Evolutionary conservation across 305 asterid species (phyloP).

Genomic region (Petunia hybrid): DNA sequence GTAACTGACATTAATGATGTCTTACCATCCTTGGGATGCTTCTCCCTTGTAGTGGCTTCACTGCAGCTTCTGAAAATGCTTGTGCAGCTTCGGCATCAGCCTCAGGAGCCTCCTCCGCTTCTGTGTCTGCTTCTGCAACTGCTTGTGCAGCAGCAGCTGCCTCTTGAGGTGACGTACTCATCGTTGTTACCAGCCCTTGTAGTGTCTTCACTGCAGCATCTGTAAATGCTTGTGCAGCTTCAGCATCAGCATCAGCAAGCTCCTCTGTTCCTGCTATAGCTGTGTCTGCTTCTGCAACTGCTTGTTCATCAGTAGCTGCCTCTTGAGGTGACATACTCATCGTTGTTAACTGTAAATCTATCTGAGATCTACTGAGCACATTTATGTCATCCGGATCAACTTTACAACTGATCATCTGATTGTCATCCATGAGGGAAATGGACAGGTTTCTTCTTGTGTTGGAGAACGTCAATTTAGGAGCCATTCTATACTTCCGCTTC

Average conservation of each 20-base stretch:
- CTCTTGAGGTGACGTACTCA: slow-evolving; percentile 87
- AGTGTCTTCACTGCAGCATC: slow-evolving; percentile 83
- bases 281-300: slow-evolving; percentile 96
- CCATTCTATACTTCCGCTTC: slow-evolving; percentile 76
- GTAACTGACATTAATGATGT: not conserved
- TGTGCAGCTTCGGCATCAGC: slow-evolving; percentile 97
- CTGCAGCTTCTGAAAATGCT: slow-evolving; percentile 91
- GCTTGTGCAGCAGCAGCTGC: slow-evolving; percentile 96
- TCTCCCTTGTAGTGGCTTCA: slow-evolving; percentile 73
- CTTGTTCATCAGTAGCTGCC: slow-evolving; percentile 91
- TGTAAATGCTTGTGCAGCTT: slow-evolving; percentile 92
- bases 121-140: slow-evolving; percentile 96
- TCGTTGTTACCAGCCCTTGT: slow-evolving; percentile 64
- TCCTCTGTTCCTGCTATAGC: slow-evolving; percentile 17
- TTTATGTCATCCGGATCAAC: slow-evolving; percentile 50
- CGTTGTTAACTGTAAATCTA: slow-evolving; percentile 71
- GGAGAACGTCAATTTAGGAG: slow-evolving; percentile 52
- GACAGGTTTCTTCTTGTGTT: slow-evolving; percentile 59
- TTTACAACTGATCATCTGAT: slow-evolving; percentile 54
- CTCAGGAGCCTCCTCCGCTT: slow-evolving; percentile 62
- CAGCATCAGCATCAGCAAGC: slow-evolving; percentile 97
- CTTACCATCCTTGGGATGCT: slow-evolving; percentile 72
- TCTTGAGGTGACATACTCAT: slow-evolving; percentile 86
- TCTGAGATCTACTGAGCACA: slow-evolving; percentile 58
- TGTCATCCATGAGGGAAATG: slow-evolving; percentile 55